These are phyloP conservation scores for Hortiboletus flavorubellus DNA, from an alignment of 768 basidiomycete genomes.

Conservation along the genomic window DNA sequence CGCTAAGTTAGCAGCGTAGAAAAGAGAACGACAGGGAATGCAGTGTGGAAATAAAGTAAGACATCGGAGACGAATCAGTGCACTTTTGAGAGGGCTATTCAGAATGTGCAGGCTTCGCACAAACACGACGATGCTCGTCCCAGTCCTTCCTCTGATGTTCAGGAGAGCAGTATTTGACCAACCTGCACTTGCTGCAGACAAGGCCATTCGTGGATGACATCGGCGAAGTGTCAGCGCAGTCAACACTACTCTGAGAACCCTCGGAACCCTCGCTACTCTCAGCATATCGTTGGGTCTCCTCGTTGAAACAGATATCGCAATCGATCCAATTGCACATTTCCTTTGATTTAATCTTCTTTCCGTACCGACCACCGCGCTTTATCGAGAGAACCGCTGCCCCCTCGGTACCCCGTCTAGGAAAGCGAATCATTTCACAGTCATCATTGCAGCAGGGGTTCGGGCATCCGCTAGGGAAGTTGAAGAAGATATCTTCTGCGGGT, in stretches of 20 bases:
- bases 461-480: constrained; percentile 76
- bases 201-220: constrained; percentile 44
- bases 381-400: constrained; percentile 61
- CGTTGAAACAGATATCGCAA: constrained; percentile 59
- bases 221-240: constrained; percentile 30
- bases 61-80: not conserved
- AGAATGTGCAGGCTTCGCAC: constrained; percentile 37
- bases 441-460: constrained; percentile 77
- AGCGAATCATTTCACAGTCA: constrained; percentile 81
- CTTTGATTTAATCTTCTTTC: constrained; percentile 47
- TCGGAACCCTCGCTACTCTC: constrained; percentile 45
- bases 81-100: not conserved
- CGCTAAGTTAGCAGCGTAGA: not conserved
- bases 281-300: constrained; percentile 33
- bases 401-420: constrained; percentile 62
- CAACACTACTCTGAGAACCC: constrained; percentile 42
- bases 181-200: constrained; percentile 72
- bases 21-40: not conserved
- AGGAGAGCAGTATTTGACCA: constrained; percentile 74
- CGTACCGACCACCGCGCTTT: constrained; percentile 50
- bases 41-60: not conserved
- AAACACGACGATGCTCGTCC: constrained; percentile 75
- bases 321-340: constrained; percentile 87
- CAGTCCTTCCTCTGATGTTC: constrained; percentile 76
- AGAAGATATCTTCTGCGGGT: constrained; percentile 68